These are phyloP conservation scores for Aspergillus cavernicola DNA, from an alignment of 495 filamentous ascomycete species.

Conservation along the genomic window DNA sequence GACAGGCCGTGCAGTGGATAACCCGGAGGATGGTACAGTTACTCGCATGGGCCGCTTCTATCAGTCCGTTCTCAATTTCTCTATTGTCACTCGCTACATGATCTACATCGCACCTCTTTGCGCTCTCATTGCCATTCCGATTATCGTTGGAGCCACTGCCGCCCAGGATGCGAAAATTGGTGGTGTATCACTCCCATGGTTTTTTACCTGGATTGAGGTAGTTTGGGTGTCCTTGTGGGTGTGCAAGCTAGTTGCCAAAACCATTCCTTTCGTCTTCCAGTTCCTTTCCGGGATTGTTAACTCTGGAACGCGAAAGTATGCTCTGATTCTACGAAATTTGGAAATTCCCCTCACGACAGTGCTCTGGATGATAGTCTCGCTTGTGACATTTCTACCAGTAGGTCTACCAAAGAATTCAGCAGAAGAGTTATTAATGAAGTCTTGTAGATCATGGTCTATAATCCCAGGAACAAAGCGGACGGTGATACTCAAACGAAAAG, in stretches of 20 bases:
- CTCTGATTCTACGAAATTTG: slow-evolving; percentile 69
- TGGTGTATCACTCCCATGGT: slow-evolving; percentile 65
- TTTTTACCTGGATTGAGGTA: slow-evolving; percentile 90
- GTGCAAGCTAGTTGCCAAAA: slow-evolving; percentile 75
- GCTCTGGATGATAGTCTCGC: slow-evolving; percentile 74
- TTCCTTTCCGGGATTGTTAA: slow-evolving; percentile 85
- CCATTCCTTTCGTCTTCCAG: slow-evolving; percentile 79
- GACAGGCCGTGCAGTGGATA: slow-evolving; percentile 40
- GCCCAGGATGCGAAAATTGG: slow-evolving; percentile 52
- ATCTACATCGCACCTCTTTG: slow-evolving; percentile 83
- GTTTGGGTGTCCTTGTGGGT: slow-evolving; percentile 88
- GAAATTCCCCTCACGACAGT: slow-evolving; percentile 86
- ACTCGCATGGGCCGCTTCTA: slow-evolving; percentile 87
- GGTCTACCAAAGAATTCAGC: slow-evolving; percentile 28
- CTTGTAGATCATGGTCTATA: slow-evolving; percentile 51
- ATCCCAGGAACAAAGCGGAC: slow-evolving; percentile 30
- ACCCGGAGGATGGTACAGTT: slow-evolving; percentile 58
- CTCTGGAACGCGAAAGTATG: slow-evolving; percentile 89
- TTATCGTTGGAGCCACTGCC: slow-evolving; percentile 67
- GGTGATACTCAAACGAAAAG: slow-evolving; percentile 32
- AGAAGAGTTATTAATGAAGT: slow-evolving; percentile 5
- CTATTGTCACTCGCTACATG: slow-evolving; percentile 80
- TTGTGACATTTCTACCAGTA: slow-evolving; percentile 74
- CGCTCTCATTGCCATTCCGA: slow-evolving; percentile 70
- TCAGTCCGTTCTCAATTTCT: slow-evolving; percentile 77